Conservation (phyloP, 202 grass and related monocot species). For the Eragrostis tef region DNA sequence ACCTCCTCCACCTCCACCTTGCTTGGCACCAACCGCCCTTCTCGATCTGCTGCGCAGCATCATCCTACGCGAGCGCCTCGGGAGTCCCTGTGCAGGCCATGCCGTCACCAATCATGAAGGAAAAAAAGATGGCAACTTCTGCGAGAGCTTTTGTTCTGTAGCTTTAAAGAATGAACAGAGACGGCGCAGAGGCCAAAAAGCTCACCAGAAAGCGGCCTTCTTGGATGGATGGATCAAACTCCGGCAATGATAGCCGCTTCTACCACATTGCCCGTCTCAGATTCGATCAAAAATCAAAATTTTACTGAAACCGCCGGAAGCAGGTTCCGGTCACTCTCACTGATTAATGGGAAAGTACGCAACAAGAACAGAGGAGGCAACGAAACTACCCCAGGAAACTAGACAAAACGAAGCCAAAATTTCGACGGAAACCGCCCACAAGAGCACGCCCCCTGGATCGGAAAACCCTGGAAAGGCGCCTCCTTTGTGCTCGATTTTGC, state of each 20-base stretch:
- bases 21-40: slow-evolving; percentile 59
- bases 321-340: neutral
- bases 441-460: neutral
- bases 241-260: slow-evolving; percentile 39
- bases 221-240: slow-evolving; percentile 51
- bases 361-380: neutral
- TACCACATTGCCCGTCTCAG: slow-evolving; percentile 36
- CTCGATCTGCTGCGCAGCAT: slow-evolving; percentile 79
- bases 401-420: neutral
- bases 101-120: slow-evolving; percentile 56
- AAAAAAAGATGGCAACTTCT: slow-evolving; percentile 53
- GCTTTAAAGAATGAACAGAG: slow-evolving; percentile 68
- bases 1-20: slow-evolving; percentile 29
- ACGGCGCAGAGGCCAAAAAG: slow-evolving; percentile 43
- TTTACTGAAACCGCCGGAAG: neutral
- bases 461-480: slow-evolving; percentile 34
- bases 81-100: slow-evolving; percentile 42
- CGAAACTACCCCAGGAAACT: neutral
- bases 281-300: neutral
- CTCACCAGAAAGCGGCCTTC: slow-evolving; percentile 58
- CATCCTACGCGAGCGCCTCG: neutral
- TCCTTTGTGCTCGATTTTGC: slow-evolving; percentile 43
- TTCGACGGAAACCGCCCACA: slow-evolving; percentile 39
- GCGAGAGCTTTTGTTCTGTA: slow-evolving; percentile 53
- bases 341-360: slow-evolving; percentile 3